phyloP scores from a whole-genome alignment of 2,329 filamentous ascomycete species.

The Aureobasidium uvarum region DNA sequence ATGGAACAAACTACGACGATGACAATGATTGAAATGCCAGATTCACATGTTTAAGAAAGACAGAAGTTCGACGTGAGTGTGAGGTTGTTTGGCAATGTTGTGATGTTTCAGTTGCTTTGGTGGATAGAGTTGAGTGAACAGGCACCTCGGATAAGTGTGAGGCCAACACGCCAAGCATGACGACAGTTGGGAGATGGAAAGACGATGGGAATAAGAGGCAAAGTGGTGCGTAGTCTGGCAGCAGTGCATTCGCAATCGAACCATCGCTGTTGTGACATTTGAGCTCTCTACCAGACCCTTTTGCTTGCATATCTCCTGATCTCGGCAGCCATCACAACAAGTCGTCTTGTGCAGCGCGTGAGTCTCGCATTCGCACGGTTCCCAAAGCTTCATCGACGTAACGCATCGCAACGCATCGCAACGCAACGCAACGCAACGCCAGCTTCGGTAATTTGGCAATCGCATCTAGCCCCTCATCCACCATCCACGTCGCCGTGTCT shows the following conservation, averaged over 20 bases:
- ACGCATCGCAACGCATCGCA: constrained; percentile 3
- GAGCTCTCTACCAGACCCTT: neutral
- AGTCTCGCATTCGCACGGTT: neutral
- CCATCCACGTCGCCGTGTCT: constrained; percentile 1
- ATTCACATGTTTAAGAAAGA: constrained; percentile 11
- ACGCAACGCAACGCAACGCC: constrained; percentile 5
- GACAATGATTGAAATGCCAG: constrained; percentile 23
- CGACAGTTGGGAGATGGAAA: neutral
- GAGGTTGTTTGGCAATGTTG: too few species aligned
- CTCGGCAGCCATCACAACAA: neutral
- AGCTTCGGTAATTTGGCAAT: constrained; percentile 11
- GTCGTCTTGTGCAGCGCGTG: neutral
- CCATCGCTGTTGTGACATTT: neutral
- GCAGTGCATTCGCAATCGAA: neutral
- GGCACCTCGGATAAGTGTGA: constrained; percentile 8
- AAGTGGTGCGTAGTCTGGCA: neutral
- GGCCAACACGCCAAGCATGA: constrained; percentile 16
- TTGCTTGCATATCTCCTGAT: neutral
- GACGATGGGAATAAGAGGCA: neutral
- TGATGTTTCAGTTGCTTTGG: neutral
- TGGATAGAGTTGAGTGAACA: neutral
- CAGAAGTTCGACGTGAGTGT: neutral
- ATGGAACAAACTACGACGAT: constrained; percentile 20
- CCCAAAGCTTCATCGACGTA: constrained; percentile 14
- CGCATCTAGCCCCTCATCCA: constrained; percentile 24